Evolutionary conservation across 1,284 basidiomycete genomes (phyloP), one percentile per base, ranked within the genome.

Genomic region (Cutaneotrichosporon cavernicola): DNA sequence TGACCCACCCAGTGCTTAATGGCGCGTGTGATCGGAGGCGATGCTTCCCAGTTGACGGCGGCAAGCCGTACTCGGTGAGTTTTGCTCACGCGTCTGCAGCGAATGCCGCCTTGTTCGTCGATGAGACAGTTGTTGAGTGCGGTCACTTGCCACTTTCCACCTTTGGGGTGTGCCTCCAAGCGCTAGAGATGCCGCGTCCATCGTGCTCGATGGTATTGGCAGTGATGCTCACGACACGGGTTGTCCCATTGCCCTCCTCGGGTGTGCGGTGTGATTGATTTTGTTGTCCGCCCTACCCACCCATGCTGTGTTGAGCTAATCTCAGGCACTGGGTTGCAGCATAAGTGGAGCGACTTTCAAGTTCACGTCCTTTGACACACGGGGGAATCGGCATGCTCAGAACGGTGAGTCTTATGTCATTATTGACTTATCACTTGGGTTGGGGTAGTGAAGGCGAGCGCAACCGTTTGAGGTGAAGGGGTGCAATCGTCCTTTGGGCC

Each of bases 321-420:
- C 10, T 4, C 71, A 96, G 90, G 91, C 95, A 0, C 93, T 93
- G 71, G 97, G 96, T 0, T 90, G 92, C 26, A 94, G 90, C 78
- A 95, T 93, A 73, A 90, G 92, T 0, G 97, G 97, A 2, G 94
- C 94, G 2, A 91, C 92, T 0, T 98, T 92, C 84, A 99, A 99
- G 79, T 98, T 99, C 74, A 97, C 96, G 1, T 90, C 98, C 3
- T 84, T 98, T 0, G 95, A 98, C 73, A 94, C 96, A 0, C 87
- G 88, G n/a, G 96, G 96, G 5, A 84, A 85, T 56, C 87, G 96
- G 31, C 89, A 92, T 1, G 94, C 96, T 18, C 93, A 95, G 43
- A 91, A 94, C 84, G 88, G 91, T 90, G 64, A 58, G 79, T 72
- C 21, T 36, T 5, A 26, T 30, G 22, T 26, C 49, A 30, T 18